Conservation (phyloP, 2,329 filamentous ascomycete species). For the Fusarium siculi region DNA sequence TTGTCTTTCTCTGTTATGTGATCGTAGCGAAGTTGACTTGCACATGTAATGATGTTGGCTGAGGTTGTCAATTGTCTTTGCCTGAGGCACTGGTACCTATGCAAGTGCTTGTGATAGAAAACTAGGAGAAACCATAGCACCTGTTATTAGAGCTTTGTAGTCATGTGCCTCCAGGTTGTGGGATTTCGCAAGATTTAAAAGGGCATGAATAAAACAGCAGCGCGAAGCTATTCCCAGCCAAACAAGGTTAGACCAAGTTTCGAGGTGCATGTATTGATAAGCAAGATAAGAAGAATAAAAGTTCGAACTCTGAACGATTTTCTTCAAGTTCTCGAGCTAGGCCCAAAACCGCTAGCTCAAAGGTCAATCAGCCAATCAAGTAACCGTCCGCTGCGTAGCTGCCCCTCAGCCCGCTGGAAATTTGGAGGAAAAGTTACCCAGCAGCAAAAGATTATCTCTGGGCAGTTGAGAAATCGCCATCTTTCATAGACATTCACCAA, state of each 20-base stretch:
- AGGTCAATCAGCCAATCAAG: background rate
- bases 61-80: background rate
- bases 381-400: constrained; percentile 23
- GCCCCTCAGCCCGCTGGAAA: constrained; percentile 44
- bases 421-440: constrained; percentile 41
- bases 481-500: constrained; percentile 22
- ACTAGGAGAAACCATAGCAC: background rate
- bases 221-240: constrained; percentile 29
- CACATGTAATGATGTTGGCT: background rate
- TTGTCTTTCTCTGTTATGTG: too few species aligned
- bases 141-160: background rate
- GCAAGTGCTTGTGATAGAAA: background rate
- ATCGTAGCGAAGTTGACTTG: background rate
- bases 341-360: background rate
- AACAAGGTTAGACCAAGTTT: background rate
- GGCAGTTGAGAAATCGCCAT: constrained; percentile 37
- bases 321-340: constrained; percentile 10
- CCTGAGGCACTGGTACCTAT: too few species aligned
- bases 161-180: too few species aligned
- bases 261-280: constrained; percentile 18
- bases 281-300: constrained; percentile 45
- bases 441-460: constrained; percentile 26
- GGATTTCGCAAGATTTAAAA: background rate
- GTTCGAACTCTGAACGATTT: constrained; percentile 37
- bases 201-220: background rate